Base-by-base conservation (phyloP, 257 asterid genomes). In the Parsonsia alboflavescens region DNA sequence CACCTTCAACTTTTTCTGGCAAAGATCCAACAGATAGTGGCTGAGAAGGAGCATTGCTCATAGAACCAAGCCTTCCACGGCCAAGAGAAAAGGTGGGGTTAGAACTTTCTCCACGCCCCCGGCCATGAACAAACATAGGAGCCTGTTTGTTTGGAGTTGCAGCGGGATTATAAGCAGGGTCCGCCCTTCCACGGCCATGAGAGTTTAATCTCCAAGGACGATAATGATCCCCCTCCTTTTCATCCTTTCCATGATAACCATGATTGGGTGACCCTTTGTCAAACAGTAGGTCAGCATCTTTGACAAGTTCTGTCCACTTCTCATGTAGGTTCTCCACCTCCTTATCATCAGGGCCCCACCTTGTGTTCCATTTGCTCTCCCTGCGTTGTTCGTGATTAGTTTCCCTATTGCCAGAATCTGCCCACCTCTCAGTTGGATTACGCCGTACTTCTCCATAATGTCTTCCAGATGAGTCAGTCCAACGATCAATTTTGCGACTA, bases 311-410 rank as follows among this genome's bases (percentile, higher is more conserved):
- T 57, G 86, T 86, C 97, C 89, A 85, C 86, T 87, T 94, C 81
- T 92, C 97, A 80, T 81, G 90, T 72, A 71, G 77, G 64, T 68
- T 65, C 71, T 86, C 87, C 24, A 77, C 58, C 76, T 88, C 93
- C 84, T 89, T 92, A 72, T 84, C 88, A 84, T 83, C 91, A 64
- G 89, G 97, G 33, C 98, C 98, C 98, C 98, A 95, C 22, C 97
- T 95, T 10, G 91, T 80, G 79, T 83, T 95, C 99, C 99, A 95
- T 81, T 95, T 95, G 91, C 82, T 89, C 79, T 93, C 97, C 61
- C 97, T 88, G 28, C 96, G 96, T 73, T 86, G 99, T 26, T 95
- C 97, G 42, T 87, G 91, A 79, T 74, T 87, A 76, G 16, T 58
- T 74, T 92, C 98, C 84, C 78, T 84, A 78, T 86, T 93, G 77